Base-by-base conservation (phyloP, 805 yeast genomes). In the Saturnispora ahearnii region DNA sequence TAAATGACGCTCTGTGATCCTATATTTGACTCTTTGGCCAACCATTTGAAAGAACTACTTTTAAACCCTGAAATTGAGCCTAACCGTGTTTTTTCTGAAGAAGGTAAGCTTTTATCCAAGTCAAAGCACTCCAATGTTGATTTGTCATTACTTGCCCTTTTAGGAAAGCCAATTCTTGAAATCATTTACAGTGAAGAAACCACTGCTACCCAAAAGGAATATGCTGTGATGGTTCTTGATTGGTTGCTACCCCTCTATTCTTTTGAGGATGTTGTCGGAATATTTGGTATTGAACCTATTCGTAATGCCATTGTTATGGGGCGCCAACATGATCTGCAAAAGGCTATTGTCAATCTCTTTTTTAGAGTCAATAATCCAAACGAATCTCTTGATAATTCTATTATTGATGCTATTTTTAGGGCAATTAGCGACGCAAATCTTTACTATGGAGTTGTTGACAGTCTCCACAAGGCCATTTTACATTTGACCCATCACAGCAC, bases 351-450 rank as follows among this genome's bases (percentile, higher is more conserved):
- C 12, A 49, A 57, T 3, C 50, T 65, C 11, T 49, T 69, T 5
- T 29, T 51, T 4, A 57, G 55, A 32, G 67, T 69, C 9, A 65
- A 62, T 44, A 22, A 41, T 15, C 50, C 51, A 13, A 61, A 70
- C 0, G 58, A 62, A 4, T 48, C 68, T 4, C 44, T 64, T 13
- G 26, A 34, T 26, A 46, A 36, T 12, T 18, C 36, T 12, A 22
- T 53, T 10, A 34, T 53, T 21, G 48, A 54, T 12, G 53, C 54
- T 18, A 26, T 70, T 32, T 54, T 68, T 28, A 41, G 50, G 3
- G 43, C 62, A 13, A 44, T 65, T 42, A 52, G 49, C 6, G 57
- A 58, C 32, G 51, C 55, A 3, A 53, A 52, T 2, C 54, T 60
- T 2, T 49, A 59, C 3, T 52, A 58, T 24, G 54, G 51, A 10